A percentile compares a stretch with the other conserved stretches of the same genome.
These are phyloP conservation scores for Polyporus arcularius DNA, from an alignment of 768 basidiomycete genomes.

Conservation along the genomic window DNA sequence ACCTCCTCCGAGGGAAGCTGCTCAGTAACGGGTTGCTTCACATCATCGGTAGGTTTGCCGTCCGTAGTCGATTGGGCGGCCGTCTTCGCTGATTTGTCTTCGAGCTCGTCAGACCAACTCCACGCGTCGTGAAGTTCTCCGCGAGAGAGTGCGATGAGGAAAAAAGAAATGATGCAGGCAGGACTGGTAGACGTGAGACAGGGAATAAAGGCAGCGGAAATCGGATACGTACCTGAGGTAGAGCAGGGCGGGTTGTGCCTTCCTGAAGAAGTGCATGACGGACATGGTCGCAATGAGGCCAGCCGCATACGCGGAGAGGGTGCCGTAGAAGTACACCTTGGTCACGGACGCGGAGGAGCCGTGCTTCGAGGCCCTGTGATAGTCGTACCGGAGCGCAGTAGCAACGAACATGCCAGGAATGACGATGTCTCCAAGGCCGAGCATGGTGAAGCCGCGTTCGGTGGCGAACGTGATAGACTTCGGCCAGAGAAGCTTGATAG, in stretches of 20 bases:
- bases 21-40: neutral
- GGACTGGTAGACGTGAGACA: conserved; percentile 46
- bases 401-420: conserved; percentile 73
- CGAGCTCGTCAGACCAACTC: conserved; percentile 63
- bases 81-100: conserved; percentile 7
- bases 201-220: neutral
- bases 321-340: conserved; percentile 77
- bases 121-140: conserved; percentile 75
- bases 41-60: neutral
- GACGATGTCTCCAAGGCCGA: conserved; percentile 89
- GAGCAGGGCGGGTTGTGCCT: conserved; percentile 88
- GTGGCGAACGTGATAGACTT: conserved; percentile 57
- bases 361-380: conserved; percentile 40
- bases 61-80: neutral
- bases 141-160: conserved; percentile 54
- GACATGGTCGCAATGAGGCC: conserved; percentile 78
- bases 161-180: conserved; percentile 73
- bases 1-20: neutral
- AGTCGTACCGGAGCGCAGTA: conserved; percentile 85
- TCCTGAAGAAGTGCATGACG: conserved; percentile 78
- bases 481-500: conserved; percentile 91
- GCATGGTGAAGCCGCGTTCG: conserved; percentile 75
- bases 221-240: conserved; percentile 71
- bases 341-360: conserved; percentile 39
- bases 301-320: conserved; percentile 67